Conservation (phyloP, 176 grass and related monocot species). For the Miscanthus lutarioriparius region DNA sequence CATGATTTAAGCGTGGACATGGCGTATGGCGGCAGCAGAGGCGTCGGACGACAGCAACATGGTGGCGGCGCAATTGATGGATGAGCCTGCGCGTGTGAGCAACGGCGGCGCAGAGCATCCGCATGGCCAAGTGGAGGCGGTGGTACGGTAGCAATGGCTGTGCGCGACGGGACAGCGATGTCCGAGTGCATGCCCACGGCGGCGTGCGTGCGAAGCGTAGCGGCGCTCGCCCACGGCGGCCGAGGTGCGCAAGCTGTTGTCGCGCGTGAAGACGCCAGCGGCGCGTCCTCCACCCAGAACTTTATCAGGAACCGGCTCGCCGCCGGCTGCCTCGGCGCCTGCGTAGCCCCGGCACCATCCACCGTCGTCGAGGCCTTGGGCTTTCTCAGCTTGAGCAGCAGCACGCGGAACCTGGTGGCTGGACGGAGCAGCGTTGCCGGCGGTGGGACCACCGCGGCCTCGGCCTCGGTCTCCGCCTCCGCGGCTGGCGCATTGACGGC, state of each 20-base stretch:
- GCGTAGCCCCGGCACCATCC: background rate
- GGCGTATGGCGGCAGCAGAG: too few relatives aligned
- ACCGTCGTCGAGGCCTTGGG: constrained; percentile 9
- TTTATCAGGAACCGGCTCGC: constrained; percentile 68
- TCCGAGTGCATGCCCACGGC: too few relatives aligned
- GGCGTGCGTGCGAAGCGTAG: too few relatives aligned
- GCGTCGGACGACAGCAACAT: too few relatives aligned
- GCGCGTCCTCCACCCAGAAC: constrained; percentile 66
- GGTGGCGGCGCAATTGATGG: too few relatives aligned
- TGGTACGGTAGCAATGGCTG: too few relatives aligned
- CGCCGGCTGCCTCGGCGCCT: constrained; percentile 21
- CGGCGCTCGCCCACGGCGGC: constrained; percentile 12
- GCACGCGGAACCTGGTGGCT: constrained; percentile 76
- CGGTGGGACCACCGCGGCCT: background rate
- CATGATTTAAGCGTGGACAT: too few relatives aligned
- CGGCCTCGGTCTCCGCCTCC: background rate
- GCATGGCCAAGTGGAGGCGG: too few relatives aligned
- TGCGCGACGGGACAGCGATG: too few relatives aligned
- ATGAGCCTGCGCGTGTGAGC: too few relatives aligned
- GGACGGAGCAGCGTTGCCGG: constrained; percentile 56
- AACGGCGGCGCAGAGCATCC: too few relatives aligned
- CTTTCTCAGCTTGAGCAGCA: constrained; percentile 71
- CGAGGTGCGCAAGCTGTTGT: constrained; percentile 59
- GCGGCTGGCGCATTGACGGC: background rate
- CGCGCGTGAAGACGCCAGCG: constrained; percentile 79